Percentiles rank a stretch among this genome's conserved stretches.
phyloP scores from a whole-genome alignment of 2,329 filamentous ascomycete species.

The Pseudogymnoascus sp. region DNA sequence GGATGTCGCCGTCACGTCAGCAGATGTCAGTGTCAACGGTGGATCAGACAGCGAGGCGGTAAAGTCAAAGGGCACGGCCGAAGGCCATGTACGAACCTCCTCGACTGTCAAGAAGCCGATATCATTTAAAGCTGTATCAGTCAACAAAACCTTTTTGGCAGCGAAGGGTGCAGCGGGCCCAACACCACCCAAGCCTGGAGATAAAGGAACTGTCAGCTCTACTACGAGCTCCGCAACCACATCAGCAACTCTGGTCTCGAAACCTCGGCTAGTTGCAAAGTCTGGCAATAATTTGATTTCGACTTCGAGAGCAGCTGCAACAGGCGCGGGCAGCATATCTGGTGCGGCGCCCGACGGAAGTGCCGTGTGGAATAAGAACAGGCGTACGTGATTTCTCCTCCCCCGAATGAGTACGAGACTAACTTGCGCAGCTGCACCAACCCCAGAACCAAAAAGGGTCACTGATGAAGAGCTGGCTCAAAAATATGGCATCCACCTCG shows the following conservation, averaged over 20 bases:
- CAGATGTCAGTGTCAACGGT: slow-evolving; percentile 63
- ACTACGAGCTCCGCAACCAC: slow-evolving; percentile 38
- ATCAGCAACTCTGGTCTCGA: slow-evolving; percentile 45
- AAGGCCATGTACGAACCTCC: slow-evolving; percentile 49
- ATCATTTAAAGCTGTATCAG: slow-evolving; percentile 77
- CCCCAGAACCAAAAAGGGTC: slow-evolving; percentile 69
- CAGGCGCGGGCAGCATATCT: slow-evolving; percentile 49
- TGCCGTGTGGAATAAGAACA: slow-evolving; percentile 84
- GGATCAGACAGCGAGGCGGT: slow-evolving; percentile 72
- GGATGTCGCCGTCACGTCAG: slow-evolving; percentile 54
- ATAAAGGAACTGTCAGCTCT: slow-evolving; percentile 39
- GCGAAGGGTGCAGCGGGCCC: slow-evolving; percentile 51
- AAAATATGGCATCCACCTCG: slow-evolving; percentile 80
- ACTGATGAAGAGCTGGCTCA: slow-evolving; percentile 80
- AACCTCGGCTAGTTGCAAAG: slow-evolving; percentile 70
- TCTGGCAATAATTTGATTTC: slow-evolving; percentile 54
- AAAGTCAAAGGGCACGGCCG: slow-evolving; percentile 49
- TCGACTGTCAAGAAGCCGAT: slow-evolving; percentile 65
- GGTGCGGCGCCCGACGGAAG: slow-evolving; percentile 58
- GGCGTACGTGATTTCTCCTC: slow-evolving; percentile 49
- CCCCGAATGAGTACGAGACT: slow-evolving; percentile 18
- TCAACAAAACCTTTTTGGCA: slow-evolving; percentile 77
- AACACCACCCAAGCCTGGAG: slow-evolving; percentile 42
- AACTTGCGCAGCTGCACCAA: slow-evolving; percentile 45
- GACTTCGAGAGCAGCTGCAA: slow-evolving; percentile 36